Evolutionary conservation across 1,284 basidiomycete genomes (phyloP).

Genomic region (Pascua sp.): DNA sequence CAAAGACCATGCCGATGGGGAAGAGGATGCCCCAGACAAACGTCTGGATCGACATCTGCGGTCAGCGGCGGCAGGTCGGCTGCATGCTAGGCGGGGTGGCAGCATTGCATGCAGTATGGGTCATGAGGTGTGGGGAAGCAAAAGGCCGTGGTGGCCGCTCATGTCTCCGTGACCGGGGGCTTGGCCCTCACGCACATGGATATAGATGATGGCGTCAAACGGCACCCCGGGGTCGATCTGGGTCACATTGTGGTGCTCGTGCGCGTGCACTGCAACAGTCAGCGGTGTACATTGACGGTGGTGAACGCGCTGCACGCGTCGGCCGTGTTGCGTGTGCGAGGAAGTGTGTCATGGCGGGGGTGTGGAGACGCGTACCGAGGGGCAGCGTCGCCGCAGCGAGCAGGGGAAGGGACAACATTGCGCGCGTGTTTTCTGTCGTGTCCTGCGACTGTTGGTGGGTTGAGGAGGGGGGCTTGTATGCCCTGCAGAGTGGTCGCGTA

Average conservation of each 20-base stretch:
- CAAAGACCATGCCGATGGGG: conserved; percentile 81
- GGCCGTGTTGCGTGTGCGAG: too few relatives aligned
- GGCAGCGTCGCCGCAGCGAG: neutral
- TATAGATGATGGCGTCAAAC: conserved; percentile 70
- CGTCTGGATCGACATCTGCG: conserved; percentile 63
- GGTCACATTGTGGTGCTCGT: conserved; percentile 59
- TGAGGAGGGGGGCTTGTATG: too few relatives aligned
- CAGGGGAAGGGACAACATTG: neutral
- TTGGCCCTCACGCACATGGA: conserved; percentile 57
- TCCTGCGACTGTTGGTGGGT: neutral
- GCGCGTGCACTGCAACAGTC: conserved; percentile 29
- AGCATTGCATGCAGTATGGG: too few relatives aligned
- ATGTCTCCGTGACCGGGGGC: neutral
- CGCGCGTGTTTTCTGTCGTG: neutral
- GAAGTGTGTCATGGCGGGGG: neutral
- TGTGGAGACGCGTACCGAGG: neutral
- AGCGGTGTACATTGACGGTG: neutral
- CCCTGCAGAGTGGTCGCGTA: too few relatives aligned
- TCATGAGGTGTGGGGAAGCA: too few relatives aligned
- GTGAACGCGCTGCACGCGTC: neutral
- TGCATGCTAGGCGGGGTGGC: neutral
- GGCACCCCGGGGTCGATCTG: conserved; percentile 66
- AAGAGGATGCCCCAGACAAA: conserved; percentile 77
- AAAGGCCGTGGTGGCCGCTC: too few relatives aligned
- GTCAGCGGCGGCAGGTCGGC: neutral